Evolutionary conservation across 2,329 filamentous ascomycete species (phyloP).

Genomic region (Fusarium denticulatum): DNA sequence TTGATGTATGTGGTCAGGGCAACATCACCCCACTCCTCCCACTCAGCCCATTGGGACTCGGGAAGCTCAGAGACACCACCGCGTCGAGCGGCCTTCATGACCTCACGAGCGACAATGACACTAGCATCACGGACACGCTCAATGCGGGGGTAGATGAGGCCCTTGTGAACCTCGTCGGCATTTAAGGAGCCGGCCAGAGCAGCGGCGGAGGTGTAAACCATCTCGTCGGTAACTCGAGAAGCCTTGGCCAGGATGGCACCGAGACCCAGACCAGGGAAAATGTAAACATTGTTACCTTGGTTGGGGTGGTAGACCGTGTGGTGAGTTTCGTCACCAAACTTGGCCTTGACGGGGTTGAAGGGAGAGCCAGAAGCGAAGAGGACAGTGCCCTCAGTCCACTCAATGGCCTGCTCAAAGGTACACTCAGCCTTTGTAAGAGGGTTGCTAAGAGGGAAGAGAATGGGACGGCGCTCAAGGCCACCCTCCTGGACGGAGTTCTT

Average conservation of each 20-base stretch:
- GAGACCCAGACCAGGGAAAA: conserved; percentile 95
- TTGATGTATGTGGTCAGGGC: conserved; percentile 69
- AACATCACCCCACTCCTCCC: conserved; percentile 76
- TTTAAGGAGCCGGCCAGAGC: conserved; percentile 82
- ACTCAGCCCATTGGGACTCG: conserved; percentile 76
- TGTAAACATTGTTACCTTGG: conserved; percentile 89
- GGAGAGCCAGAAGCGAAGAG: conserved; percentile 97
- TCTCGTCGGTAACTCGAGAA: conserved; percentile 86
- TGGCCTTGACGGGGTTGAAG: conserved; percentile 78
- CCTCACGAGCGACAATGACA: conserved; percentile 85
- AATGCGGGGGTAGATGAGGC: conserved; percentile 91
- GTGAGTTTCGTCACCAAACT: conserved; percentile 63
- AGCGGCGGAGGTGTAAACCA: conserved; percentile 95
- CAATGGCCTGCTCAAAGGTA: conserved; percentile 92
- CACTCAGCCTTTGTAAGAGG: conserved; percentile 97
- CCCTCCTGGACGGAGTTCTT: conserved; percentile 71
- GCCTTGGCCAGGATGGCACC: conserved; percentile 93
- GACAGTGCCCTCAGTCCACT: conserved; percentile 88
- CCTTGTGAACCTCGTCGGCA: conserved; percentile 80
- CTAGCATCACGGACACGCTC: conserved; percentile 92
- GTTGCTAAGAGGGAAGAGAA: conserved; percentile 97
- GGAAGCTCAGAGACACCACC: conserved; percentile 78
- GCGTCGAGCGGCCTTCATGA: conserved; percentile 89
- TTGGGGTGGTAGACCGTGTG: conserved; percentile 77
- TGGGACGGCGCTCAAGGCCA: conserved; percentile 79